Evolutionary conservation across 352 stramenopile species (phyloP).

Genomic region (Plasmopara muralis): DNA sequence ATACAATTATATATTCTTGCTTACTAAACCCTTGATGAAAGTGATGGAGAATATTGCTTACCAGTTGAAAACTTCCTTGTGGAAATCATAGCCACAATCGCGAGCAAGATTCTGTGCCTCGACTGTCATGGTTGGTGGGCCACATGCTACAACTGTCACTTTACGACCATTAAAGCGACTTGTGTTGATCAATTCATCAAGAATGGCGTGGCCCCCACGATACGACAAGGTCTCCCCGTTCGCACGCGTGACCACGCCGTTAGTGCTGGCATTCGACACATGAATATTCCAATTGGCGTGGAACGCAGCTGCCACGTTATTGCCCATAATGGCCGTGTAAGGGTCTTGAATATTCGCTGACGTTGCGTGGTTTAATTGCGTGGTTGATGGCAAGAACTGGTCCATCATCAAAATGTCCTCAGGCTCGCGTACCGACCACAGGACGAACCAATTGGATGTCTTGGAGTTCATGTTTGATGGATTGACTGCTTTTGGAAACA

Average conservation of each 20-base stretch:
- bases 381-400: conserved; percentile 50
- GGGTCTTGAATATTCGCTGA: conserved; percentile 37
- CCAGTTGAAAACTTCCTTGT: conserved; percentile 82
- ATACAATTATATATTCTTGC: not conserved
- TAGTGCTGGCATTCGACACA: conserved; percentile 41
- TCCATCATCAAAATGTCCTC: conserved; percentile 72
- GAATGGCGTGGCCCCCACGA: conserved; percentile 41
- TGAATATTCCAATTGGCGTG: conserved; percentile 58
- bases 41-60: conserved; percentile 25
- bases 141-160: conserved; percentile 68
- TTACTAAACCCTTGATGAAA: conserved; percentile 1
- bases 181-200: conserved; percentile 67
- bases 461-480: conserved; percentile 23
- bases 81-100: conserved; percentile 66
- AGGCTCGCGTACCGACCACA: conserved; percentile 57
- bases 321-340: conserved; percentile 29
- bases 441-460: conserved; percentile 39
- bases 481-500: conserved; percentile 19
- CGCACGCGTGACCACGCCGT: conserved; percentile 37
- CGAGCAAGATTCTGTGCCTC: conserved; percentile 62
- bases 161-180: conserved; percentile 50
- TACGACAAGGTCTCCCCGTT: conserved; percentile 57
- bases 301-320: conserved; percentile 15
- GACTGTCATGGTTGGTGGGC: conserved; percentile 61
- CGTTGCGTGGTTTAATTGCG: conserved; percentile 33